Evolutionary conservation across 2,329 filamentous ascomycete species (phyloP).

Genomic region (Helotiales sp.): DNA sequence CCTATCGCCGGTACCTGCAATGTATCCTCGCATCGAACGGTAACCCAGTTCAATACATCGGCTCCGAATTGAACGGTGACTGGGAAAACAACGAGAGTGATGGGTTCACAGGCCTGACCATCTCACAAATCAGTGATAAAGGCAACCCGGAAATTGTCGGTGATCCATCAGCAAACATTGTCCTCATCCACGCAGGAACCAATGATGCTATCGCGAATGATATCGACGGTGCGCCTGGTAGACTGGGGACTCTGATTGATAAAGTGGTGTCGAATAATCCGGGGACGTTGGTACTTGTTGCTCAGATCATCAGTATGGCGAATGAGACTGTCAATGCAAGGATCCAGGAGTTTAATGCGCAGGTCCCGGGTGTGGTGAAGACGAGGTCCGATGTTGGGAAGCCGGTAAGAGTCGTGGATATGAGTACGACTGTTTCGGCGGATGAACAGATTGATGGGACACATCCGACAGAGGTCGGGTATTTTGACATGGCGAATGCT

Average conservation of each 20-base stretch:
- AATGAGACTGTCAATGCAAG: not conserved
- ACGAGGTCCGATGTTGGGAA: slow-evolving; percentile 4
- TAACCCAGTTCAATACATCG: slow-evolving; percentile 34
- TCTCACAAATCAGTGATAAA: slow-evolving; percentile 31
- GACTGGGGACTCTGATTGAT: slow-evolving; percentile 37
- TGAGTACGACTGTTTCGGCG: slow-evolving; percentile 13
- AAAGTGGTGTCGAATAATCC: slow-evolving; percentile 32
- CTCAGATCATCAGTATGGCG: slow-evolving; percentile 33
- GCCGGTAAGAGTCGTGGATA: slow-evolving; percentile 14
- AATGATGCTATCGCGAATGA: slow-evolving; percentile 34
- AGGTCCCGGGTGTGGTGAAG: slow-evolving; percentile 18
- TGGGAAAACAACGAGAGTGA: slow-evolving; percentile 38
- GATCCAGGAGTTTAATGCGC: slow-evolving; percentile 16
- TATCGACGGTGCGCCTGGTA: slow-evolving; percentile 33
- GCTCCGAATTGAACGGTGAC: slow-evolving; percentile 33
- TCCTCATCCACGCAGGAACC: slow-evolving; percentile 37
- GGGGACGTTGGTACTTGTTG: slow-evolving; percentile 38
- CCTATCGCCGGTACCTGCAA: slow-evolving; percentile 38
- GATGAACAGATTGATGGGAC: slow-evolving; percentile 16
- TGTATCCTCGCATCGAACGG: slow-evolving; percentile 25
- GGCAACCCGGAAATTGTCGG: slow-evolving; percentile 17
- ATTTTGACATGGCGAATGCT: slow-evolving; percentile 18
- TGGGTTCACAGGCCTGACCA: slow-evolving; percentile 35
- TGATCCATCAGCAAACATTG: slow-evolving; percentile 33
- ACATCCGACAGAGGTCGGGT: slow-evolving; percentile 25